phyloP scores from a whole-genome alignment of 176 grass and related monocot genomes.

The Cenchrus purpureus region DNA sequence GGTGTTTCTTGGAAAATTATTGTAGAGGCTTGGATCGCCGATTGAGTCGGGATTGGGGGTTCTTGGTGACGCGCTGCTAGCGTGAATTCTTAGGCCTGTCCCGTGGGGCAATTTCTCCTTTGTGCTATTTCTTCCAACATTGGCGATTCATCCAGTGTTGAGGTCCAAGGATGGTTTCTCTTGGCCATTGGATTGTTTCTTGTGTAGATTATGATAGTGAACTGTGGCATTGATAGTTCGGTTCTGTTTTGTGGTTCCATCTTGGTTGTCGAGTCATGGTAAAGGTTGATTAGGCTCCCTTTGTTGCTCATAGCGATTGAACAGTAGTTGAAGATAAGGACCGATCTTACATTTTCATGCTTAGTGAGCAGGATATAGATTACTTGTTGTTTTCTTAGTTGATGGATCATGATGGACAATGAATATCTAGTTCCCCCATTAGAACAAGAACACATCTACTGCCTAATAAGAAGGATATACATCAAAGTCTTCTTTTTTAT shows the following conservation, averaged over 20 bases:
- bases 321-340: neutral
- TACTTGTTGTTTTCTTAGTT: neutral
- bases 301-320: neutral
- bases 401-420: neutral
- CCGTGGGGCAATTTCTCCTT: neutral
- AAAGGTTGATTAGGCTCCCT: neutral
- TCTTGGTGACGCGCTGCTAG: neutral
- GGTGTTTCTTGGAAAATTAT: neutral
- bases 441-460: neutral
- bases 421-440: neutral
- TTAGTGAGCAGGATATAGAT: neutral
- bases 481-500: conserved; percentile 19
- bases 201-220: neutral
- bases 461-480: neutral
- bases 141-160: neutral
- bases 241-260: neutral
- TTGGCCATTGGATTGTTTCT: conserved; percentile 5
- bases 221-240: neutral
- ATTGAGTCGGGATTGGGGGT: conserved; percentile 27
- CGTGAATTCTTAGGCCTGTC: neutral
- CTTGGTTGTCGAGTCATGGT: neutral
- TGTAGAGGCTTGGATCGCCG: neutral
- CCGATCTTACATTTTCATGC: neutral
- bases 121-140: neutral
- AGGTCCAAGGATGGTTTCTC: neutral